Conservation (phyloP, 2,329 filamentous ascomycete genomes). For the Colletotrichum eleusines region DNA sequence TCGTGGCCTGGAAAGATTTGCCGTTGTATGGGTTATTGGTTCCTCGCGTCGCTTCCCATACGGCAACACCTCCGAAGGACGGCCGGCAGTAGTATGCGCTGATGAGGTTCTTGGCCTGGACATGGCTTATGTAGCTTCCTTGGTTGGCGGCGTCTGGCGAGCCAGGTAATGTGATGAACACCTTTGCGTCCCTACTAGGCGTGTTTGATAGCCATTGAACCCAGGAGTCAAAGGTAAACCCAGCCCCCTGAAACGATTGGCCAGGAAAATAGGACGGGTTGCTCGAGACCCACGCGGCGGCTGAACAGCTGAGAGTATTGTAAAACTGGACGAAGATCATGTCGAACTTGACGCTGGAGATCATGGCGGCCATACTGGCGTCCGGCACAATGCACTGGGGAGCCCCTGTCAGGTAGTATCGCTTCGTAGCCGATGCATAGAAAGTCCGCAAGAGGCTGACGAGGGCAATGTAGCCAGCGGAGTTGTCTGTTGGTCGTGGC, state of each 20-base stretch:
- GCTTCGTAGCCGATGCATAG: constrained; percentile 42
- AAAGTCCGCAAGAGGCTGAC: constrained; percentile 46
- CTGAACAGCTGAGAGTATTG: constrained; percentile 58
- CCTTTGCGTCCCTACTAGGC: constrained; percentile 46
- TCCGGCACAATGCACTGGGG: constrained; percentile 58
- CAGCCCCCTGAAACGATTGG: constrained; percentile 29
- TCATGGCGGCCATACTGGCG: constrained; percentile 57
- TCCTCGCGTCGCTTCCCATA: constrained; percentile 49
- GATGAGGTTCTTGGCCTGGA: constrained; percentile 44
- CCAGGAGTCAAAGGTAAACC: constrained; percentile 51
- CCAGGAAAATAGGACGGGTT: constrained; percentile 47
- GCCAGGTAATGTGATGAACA: constrained; percentile 50
- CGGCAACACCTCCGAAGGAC: constrained; percentile 49
- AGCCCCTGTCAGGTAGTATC: constrained; percentile 60
- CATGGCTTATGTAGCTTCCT: constrained; percentile 44
- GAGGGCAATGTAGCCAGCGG: constrained; percentile 49
- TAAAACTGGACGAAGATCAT: constrained; percentile 61
- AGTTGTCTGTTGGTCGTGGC: constrained; percentile 42
- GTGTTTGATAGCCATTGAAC: constrained; percentile 45
- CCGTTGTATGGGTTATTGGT: constrained; percentile 38
- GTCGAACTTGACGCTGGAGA: constrained; percentile 55
- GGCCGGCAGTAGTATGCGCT: constrained; percentile 45
- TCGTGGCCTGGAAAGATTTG: constrained; percentile 37
- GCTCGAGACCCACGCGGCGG: constrained; percentile 44
- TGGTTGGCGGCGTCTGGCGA: constrained; percentile 45